Evolutionary conservation across 495 filamentous ascomycete species (phyloP).

Genomic region (Haplographium delicatum): DNA sequence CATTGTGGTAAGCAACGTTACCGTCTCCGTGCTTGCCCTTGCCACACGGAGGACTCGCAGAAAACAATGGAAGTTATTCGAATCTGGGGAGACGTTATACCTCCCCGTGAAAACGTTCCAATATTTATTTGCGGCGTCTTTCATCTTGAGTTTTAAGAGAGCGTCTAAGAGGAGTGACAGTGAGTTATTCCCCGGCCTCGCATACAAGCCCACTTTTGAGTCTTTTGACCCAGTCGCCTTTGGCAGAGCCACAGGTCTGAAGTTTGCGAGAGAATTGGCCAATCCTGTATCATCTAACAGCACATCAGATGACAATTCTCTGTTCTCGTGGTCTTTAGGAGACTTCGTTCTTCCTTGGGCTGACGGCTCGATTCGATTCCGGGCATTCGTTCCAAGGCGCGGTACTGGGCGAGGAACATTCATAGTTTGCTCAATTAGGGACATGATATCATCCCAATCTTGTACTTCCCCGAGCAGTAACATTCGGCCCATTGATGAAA

Average conservation of each 20-base stretch:
- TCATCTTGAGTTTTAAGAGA: slow-evolving; percentile 45
- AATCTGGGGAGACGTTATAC: slow-evolving; percentile 60
- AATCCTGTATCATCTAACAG: not conserved
- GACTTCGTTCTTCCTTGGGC: not conserved
- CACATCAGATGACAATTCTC: not conserved
- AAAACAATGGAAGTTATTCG: slow-evolving; percentile 57
- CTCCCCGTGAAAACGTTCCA: slow-evolving; percentile 63
- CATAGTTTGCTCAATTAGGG: slow-evolving; percentile 73
- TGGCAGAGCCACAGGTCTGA: not conserved
- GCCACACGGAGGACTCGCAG: slow-evolving; percentile 61
- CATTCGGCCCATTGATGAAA: slow-evolving; percentile 70
- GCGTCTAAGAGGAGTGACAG: slow-evolving; percentile 64
- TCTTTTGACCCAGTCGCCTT: not conserved
- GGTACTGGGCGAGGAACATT: slow-evolving; percentile 50
- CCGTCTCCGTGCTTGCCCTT: slow-evolving; percentile 51
- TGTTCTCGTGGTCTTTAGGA: not conserved
- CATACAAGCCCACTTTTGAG: slow-evolving; percentile 26
- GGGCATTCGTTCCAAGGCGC: slow-evolving; percentile 19
- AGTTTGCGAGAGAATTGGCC: not conserved
- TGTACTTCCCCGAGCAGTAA: slow-evolving; percentile 54
- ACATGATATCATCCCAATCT: slow-evolving; percentile 64
- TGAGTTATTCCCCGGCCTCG: slow-evolving; percentile 57
- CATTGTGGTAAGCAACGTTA: slow-evolving; percentile 49
- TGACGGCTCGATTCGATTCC: slow-evolving; percentile 8
- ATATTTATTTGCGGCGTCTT: slow-evolving; percentile 53